Conservation (phyloP, 768 basidiomycete genomes). For the Tephrocybe sp. region DNA sequence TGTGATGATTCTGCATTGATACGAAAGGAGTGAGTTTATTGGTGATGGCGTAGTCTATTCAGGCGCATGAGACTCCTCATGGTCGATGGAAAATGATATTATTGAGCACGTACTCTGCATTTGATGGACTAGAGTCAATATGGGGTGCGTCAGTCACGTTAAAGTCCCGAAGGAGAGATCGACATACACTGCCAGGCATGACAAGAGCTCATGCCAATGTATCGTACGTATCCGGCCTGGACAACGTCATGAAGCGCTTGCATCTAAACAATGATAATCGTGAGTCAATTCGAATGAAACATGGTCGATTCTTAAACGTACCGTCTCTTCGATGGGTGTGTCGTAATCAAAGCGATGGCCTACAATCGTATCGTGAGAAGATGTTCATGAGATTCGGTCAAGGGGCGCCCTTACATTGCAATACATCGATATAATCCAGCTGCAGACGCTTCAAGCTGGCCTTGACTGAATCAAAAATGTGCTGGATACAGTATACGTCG, state of each 20-base stretch:
- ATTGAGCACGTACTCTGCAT: slow-evolving; percentile 47
- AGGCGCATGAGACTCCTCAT: background rate
- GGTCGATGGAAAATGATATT: background rate
- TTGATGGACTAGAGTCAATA: slow-evolving; percentile 41
- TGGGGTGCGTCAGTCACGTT: background rate
- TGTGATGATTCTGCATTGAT: slow-evolving; percentile 70
- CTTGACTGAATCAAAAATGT: slow-evolving; percentile 71
- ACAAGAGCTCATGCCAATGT: slow-evolving; percentile 58
- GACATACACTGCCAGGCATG: slow-evolving; percentile 51
- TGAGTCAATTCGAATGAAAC: no score
- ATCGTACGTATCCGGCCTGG: slow-evolving; percentile 58
- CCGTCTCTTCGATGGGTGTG: slow-evolving; percentile 59
- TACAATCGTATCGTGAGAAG: slow-evolving; percentile 11
- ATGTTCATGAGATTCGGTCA: background rate
- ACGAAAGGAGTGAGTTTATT: slow-evolving; percentile 62
- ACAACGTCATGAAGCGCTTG: slow-evolving; percentile 70
- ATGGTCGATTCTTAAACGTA: slow-evolving; percentile 10
- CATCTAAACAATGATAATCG: slow-evolving; percentile 45
- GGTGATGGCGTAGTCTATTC: slow-evolving; percentile 56
- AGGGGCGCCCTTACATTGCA: slow-evolving; percentile 49
- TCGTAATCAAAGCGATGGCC: slow-evolving; percentile 56
- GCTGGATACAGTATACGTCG: slow-evolving; percentile 30
- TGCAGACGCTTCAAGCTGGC: slow-evolving; percentile 63
- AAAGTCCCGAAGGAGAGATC: background rate
- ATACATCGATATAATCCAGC: slow-evolving; percentile 72